These are phyloP conservation scores for Wickerhamiella parazyma DNA, from an alignment of 805 yeast genomes.

Conservation along the genomic window DNA sequence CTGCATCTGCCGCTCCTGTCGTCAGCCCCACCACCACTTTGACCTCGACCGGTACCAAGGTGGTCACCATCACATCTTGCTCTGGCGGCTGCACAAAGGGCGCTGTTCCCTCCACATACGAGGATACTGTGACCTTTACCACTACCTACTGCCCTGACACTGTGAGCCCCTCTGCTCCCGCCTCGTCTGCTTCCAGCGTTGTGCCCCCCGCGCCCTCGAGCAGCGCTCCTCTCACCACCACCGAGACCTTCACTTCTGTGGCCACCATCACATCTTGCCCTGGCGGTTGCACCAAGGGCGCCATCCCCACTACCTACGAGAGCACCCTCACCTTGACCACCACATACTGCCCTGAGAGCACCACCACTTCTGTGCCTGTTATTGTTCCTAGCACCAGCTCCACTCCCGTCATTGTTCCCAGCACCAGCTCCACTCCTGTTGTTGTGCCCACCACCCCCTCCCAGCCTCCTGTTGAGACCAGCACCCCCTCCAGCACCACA, in stretches of 20 bases:
- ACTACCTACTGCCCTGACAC: conserved; percentile 5
- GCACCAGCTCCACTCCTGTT: background rate
- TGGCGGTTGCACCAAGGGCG: conserved; percentile 7
- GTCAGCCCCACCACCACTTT: background rate
- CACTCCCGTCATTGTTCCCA: background rate
- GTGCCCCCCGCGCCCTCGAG: too few relatives aligned
- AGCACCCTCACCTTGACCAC: conserved; percentile 4
- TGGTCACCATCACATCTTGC: conserved; percentile 25
- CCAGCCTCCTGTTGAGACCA: background rate
- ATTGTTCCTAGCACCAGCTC: background rate
- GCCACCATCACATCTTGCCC: conserved; percentile 20
- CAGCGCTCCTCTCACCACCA: conserved; percentile 1
- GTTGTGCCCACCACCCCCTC: background rate
- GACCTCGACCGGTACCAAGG: background rate
- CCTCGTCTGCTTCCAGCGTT: background rate
- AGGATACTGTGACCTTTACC: background rate
- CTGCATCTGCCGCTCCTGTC: background rate
- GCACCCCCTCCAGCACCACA: background rate
- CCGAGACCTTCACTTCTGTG: conserved; percentile 4
- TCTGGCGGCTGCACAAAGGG: conserved; percentile 3
- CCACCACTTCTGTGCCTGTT: background rate
- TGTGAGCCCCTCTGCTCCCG: background rate
- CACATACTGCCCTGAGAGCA: conserved; percentile 8
- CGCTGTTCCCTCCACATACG: background rate
- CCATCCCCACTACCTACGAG: conserved; percentile 1